Percentiles rank a stretch among this genome's conserved stretches.
phyloP scores from a whole-genome alignment of 1,284 basidiomycete species.

The Agaricales sp. region DNA sequence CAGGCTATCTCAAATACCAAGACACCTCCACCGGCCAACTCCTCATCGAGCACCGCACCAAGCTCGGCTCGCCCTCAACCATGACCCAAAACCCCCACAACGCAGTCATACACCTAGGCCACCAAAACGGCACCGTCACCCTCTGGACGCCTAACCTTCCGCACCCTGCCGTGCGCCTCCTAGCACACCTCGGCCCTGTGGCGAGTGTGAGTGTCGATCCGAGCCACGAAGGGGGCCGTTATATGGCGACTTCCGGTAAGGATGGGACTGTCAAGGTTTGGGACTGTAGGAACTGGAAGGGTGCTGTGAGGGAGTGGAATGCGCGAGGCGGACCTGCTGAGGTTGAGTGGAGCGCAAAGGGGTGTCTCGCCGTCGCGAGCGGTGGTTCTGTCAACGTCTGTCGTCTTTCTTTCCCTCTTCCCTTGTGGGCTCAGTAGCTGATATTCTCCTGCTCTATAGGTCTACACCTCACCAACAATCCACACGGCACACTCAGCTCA shows the following conservation, averaged over 20 bases:
- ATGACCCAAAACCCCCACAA: slow-evolving; percentile 91
- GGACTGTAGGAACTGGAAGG: slow-evolving; percentile 95
- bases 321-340: slow-evolving; percentile 51
- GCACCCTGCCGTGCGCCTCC: slow-evolving; percentile 83
- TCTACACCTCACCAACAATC: slow-evolving; percentile 62
- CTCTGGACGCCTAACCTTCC: slow-evolving; percentile 95
- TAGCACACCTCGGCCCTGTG: slow-evolving; percentile 88
- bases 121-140: slow-evolving; percentile 86
- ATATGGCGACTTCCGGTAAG: slow-evolving; percentile 85
- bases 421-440: slow-evolving; percentile 2
- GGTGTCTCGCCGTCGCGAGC: slow-evolving; percentile 73
- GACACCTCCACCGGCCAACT: slow-evolving; percentile 92
- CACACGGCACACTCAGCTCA: slow-evolving; percentile 39
- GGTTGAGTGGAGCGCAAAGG: slow-evolving; percentile 74
- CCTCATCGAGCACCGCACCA: slow-evolving; percentile 84
- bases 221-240: slow-evolving; percentile 64
- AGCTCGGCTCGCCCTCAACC: slow-evolving; percentile 75
- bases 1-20: slow-evolving; percentile 92
- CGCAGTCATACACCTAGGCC: slow-evolving; percentile 90
- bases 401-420: slow-evolving; percentile 4
- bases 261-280: slow-evolving; percentile 91
- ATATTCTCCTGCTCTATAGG: slow-evolving; percentile 25
- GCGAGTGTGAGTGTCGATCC: slow-evolving; percentile 78
- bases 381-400: slow-evolving; percentile 78
- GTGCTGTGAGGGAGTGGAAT: slow-evolving; percentile 74